A percentile compares a stretch with the other conserved stretches of the same genome.
Conservation (phyloP, 179 eudicot genomes). For the Sideroxylon spinosum region DNA sequence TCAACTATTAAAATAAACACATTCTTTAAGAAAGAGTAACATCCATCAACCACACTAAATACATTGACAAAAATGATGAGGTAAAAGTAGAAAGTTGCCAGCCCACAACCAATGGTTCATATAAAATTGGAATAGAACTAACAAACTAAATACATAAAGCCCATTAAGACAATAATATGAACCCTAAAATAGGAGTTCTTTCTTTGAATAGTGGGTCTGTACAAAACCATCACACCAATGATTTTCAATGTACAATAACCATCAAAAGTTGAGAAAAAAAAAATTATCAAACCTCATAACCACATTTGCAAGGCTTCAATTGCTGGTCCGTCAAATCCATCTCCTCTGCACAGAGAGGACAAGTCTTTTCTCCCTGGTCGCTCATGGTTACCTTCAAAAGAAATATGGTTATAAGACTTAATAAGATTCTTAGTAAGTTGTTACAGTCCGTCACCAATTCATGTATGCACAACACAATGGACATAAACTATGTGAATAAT, state of each 20-base stretch:
- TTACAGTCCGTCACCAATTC: neutral
- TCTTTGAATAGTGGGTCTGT: too few relatives aligned
- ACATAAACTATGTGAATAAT: too few relatives aligned
- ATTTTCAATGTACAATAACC: too few relatives aligned
- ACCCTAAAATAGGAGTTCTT: too few relatives aligned
- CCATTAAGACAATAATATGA: too few relatives aligned
- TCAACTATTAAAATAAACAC: neutral
- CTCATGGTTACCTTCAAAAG: conserved; percentile 53
- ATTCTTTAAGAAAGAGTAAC: too few relatives aligned
- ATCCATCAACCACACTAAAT: neutral
- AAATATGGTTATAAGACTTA: neutral
- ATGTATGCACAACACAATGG: neutral
- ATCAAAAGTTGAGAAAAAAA: neutral
- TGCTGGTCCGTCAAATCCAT: conserved; percentile 97
- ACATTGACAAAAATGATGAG: neutral
- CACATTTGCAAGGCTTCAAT: conserved; percentile 92
- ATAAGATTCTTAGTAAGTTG: conserved; percentile 1
- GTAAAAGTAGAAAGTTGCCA: too few relatives aligned
- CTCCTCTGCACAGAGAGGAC: conserved; percentile 95
- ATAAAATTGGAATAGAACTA: too few relatives aligned
- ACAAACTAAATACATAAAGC: too few relatives aligned
- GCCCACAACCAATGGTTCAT: too few relatives aligned
- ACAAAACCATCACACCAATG: too few relatives aligned
- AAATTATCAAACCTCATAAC: conserved; percentile 58
- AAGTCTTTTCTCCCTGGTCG: conserved; percentile 79